Base-by-base conservation (phyloP, 2,329 filamentous ascomycete species). In the Ilyonectria destructans region DNA sequence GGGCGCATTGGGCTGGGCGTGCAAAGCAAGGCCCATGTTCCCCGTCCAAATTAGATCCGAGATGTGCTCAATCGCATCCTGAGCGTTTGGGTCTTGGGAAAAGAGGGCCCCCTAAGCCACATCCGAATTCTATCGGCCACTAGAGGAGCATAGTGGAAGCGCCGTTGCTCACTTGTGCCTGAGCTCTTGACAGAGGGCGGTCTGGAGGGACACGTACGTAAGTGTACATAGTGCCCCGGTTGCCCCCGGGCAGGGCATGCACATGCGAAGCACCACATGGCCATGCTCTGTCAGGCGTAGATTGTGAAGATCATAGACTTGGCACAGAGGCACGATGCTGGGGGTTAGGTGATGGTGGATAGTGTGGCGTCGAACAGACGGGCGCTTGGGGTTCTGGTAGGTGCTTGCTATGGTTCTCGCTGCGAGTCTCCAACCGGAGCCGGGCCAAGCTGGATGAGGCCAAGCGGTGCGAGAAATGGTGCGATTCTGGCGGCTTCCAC, bases 401-500 rank as follows among this genome's bases (percentile, higher is more conserved):
- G 54, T 49, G 49, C 48, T 40, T 29, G 19, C 8, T 43, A 45
- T 26, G 40, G 61, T 59, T 33, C 62, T 58, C 21, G 43, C 37
- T 56, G 58, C 48, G 35, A 46, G 61, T 62, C 48, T 59, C 40
- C 45, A 46, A 66, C 31, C 26, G 33, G 29, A 55, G 37, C 31
- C 26, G 43, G 54, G 45, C 71, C 71, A 74, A 49, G 40, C 72
- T 75, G 48, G 52, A 76, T 69, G 56, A 62, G 69, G 74, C 15
- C 58, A 76, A 71, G 72, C 60, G 61, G 69, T 55, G 17, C 43
- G 57, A 58, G 19, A 58, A 67, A 75, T 76, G 74, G 74, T 73
- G 70, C 71, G 74, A 76, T 76, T 73, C 66, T 71, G 74, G 75
- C 59, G 65, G 55, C 55, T 64, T 68, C 48, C 57, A 56, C 52